Evolutionary conservation across 495 filamentous ascomycete species (phyloP).

Genomic region (Penicillium pulvis): DNA sequence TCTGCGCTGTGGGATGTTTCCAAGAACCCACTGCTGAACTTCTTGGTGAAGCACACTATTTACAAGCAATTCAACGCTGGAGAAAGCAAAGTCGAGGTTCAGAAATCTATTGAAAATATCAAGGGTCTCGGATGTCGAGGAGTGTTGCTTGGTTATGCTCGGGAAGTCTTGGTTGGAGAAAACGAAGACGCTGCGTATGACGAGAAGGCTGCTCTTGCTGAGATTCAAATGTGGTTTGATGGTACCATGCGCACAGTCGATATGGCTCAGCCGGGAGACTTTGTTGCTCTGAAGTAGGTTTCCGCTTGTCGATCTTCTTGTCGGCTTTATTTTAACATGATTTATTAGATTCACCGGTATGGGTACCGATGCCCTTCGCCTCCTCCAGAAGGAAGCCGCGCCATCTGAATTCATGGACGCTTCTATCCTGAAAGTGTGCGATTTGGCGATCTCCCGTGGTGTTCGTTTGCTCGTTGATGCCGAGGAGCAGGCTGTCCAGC

Average conservation of each 20-base stretch:
- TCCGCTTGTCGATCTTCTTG: not conserved
- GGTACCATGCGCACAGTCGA: conserved; percentile 77
- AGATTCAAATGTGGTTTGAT: conserved; percentile 71
- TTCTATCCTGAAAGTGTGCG: conserved; percentile 76
- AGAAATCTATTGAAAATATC: conserved; percentile 44
- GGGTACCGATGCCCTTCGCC: conserved; percentile 70
- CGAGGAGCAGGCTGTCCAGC: conserved; percentile 79
- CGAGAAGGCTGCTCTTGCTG: conserved; percentile 47
- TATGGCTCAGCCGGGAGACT: conserved; percentile 74
- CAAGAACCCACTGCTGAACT: conserved; percentile 48
- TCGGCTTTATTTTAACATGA: conserved; percentile 8
- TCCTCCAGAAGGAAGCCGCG: conserved; percentile 56
- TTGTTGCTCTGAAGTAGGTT: conserved; percentile 79
- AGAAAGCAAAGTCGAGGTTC: conserved; percentile 50
- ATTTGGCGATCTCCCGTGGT: conserved; percentile 67
- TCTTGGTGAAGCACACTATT: conserved; percentile 49
- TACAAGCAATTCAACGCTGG: conserved; percentile 57
- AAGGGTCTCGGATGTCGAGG: conserved; percentile 48
- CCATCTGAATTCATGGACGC: conserved; percentile 64
- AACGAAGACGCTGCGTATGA: conserved; percentile 35
- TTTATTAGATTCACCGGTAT: conserved; percentile 77
- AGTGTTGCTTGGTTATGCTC: conserved; percentile 52
- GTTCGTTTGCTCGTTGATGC: conserved; percentile 86
- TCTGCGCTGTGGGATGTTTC: conserved; percentile 50
- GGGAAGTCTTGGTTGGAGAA: conserved; percentile 46